Conservation (phyloP, 169 alveolate genomes). For the Eimeria falciformis region DNA sequence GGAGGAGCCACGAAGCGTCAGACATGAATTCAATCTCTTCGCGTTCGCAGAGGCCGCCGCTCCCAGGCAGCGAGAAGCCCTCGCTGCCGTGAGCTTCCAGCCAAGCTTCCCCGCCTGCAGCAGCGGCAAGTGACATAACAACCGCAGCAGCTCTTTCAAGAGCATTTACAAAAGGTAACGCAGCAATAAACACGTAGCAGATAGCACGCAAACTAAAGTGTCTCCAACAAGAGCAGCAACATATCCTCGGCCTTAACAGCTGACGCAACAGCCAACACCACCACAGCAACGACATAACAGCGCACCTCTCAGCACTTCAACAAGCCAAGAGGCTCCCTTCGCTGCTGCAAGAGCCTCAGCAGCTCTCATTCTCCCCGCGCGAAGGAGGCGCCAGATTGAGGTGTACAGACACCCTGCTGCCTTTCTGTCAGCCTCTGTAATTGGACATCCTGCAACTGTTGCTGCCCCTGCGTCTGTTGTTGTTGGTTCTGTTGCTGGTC, state of each 20-base stretch:
- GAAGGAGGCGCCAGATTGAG: conserved; percentile 3
- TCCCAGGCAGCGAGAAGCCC: neutral
- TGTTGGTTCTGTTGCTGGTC: neutral
- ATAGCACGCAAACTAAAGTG: neutral
- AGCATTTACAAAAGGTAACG: too few relatives aligned
- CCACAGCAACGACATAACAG: neutral
- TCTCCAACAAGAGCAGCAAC: neutral
- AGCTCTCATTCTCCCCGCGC: neutral
- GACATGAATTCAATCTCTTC: conserved; percentile 10
- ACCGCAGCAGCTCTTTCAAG: neutral
- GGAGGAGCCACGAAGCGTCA: neutral
- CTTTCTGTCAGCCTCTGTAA: neutral
- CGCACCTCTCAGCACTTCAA: neutral
- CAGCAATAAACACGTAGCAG: too few relatives aligned
- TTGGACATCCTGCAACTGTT: neutral
- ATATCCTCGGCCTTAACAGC: neutral
- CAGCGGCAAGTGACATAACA: neutral
- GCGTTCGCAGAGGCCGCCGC: neutral
- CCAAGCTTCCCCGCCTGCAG: conserved; percentile 7
- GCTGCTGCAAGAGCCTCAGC: conserved; percentile 42
- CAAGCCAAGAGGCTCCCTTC: conserved; percentile 25
- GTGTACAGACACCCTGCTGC: neutral
- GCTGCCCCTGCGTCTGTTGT: neutral
- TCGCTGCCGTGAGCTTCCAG: conserved; percentile 9
- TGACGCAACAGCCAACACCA: neutral